These are phyloP conservation scores for Phialocephala sp. DNA, from an alignment of 2,329 filamentous ascomycete species.

Conservation along the genomic window DNA sequence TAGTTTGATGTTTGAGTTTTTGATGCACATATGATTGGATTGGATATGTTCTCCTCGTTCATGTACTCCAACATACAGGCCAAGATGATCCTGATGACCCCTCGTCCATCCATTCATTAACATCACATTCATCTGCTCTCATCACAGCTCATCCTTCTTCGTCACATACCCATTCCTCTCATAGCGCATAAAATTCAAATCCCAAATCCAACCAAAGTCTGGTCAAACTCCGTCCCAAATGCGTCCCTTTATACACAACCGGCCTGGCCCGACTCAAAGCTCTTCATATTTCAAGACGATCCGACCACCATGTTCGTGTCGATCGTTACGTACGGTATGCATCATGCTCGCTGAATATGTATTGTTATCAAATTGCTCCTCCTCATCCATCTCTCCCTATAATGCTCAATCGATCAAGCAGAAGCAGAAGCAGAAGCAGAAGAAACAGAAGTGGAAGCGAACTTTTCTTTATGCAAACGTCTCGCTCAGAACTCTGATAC, in stretches of 20 bases:
- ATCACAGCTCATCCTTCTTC: constrained; percentile 16
- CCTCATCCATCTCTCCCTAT: not conserved
- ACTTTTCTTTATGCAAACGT: constrained; percentile 40
- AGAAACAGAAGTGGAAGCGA: not conserved
- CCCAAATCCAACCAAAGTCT: constrained; percentile 22
- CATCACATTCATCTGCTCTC: constrained; percentile 23
- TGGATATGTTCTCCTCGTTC: not conserved
- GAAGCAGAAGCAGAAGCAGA: constrained; percentile 5
- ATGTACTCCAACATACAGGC: constrained; percentile 1
- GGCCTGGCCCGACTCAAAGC: constrained; percentile 6
- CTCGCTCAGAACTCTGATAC: constrained; percentile 79
- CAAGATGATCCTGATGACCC: not conserved
- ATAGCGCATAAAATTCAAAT: constrained; percentile 6
- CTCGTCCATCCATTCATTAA: constrained; percentile 12
- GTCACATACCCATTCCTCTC: constrained; percentile 13
- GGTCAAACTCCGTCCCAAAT: constrained; percentile 35
- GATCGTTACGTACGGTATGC: constrained; percentile 23
- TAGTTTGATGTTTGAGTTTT: not conserved
- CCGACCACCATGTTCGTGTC: not conserved
- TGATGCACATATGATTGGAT: constrained; percentile 2
- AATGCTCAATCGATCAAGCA: not conserved
- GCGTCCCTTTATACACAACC: constrained; percentile 36
- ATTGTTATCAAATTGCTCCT: constrained; percentile 21
- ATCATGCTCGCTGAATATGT: constrained; percentile 38
- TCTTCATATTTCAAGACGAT: not conserved